Percentiles rank a stretch among this genome's conserved stretches.
Evolutionary conservation across 805 yeast species (phyloP).

Genomic region (Saturnispora hagleri): DNA sequence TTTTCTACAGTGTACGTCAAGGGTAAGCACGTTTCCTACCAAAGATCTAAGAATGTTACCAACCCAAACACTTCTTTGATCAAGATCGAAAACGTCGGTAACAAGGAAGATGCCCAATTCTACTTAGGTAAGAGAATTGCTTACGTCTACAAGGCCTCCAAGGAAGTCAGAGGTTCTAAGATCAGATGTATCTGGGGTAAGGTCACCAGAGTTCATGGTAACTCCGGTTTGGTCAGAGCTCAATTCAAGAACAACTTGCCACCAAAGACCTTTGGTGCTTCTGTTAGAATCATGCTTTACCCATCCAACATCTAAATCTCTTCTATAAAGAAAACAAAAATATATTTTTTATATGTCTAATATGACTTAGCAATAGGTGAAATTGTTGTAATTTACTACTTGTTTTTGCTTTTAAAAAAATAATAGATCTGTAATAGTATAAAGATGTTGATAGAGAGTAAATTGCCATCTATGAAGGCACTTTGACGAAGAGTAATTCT

Average conservation of each 20-base stretch:
- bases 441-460: neutral
- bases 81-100: conserved; percentile 92
- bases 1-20: conserved; percentile 82
- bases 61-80: conserved; percentile 97
- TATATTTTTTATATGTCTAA: conserved; percentile 14
- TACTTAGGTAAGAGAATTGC: conserved; percentile 99
- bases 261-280: conserved; percentile 99
- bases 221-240: conserved; percentile 97
- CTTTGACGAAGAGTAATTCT: too few relatives aligned
- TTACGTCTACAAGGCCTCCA: conserved; percentile 97
- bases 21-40: conserved; percentile 99
- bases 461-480: too few relatives aligned
- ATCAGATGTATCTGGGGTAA: conserved; percentile 99
- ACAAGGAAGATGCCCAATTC: conserved; percentile 93
- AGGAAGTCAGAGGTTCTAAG: conserved; percentile 97
- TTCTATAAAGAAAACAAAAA: conserved; percentile 13
- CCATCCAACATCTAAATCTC: conserved; percentile 93
- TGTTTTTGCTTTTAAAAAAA: neutral
- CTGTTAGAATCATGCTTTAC: conserved; percentile 99
- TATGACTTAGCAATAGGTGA: conserved; percentile 11
- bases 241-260: conserved; percentile 98
- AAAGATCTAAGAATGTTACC: conserved; percentile 96
- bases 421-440: neutral
- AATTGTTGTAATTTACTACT: neutral
- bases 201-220: conserved; percentile 98